These are phyloP conservation scores for Epichloe uncinata DNA, from an alignment of 2,329 filamentous ascomycete species.

Conservation along the genomic window DNA sequence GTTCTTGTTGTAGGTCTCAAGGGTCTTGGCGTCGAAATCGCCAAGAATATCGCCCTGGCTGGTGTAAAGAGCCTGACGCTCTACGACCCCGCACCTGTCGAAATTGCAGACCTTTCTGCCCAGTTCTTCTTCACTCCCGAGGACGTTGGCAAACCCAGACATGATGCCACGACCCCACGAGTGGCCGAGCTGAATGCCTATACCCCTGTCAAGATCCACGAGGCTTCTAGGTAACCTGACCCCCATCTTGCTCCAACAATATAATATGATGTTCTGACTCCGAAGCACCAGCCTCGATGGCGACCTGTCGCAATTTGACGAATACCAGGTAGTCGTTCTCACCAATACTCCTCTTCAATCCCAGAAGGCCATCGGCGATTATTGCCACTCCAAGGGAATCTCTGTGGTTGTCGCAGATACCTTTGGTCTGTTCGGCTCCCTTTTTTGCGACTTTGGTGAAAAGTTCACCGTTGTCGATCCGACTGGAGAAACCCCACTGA, in stretches of 20 bases:
- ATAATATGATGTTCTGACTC: background rate
- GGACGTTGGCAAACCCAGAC: slow-evolving; percentile 87
- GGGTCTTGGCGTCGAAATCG: slow-evolving; percentile 92
- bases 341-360: slow-evolving; percentile 71
- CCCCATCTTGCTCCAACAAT: slow-evolving; percentile 3
- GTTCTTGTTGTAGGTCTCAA: slow-evolving; percentile 85
- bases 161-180: slow-evolving; percentile 71
- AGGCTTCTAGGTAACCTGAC: slow-evolving; percentile 35
- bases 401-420: slow-evolving; percentile 80
- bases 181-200: slow-evolving; percentile 95
- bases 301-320: slow-evolving; percentile 70
- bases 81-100: slow-evolving; percentile 74
- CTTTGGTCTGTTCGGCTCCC: slow-evolving; percentile 84
- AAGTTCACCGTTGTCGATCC: slow-evolving; percentile 84
- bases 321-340: slow-evolving; percentile 85
- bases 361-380: slow-evolving; percentile 77
- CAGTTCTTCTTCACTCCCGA: slow-evolving; percentile 89
- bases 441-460: slow-evolving; percentile 98
- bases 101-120: slow-evolving; percentile 80
- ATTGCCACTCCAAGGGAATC: slow-evolving; percentile 87
- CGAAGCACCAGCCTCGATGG: slow-evolving; percentile 47
- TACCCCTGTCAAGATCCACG: slow-evolving; percentile 73
- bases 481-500: slow-evolving; percentile 77
- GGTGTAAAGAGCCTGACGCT: slow-evolving; percentile 95
- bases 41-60: slow-evolving; percentile 95